Percentiles rank a stretch among this genome's conserved stretches.
phyloP scores from a whole-genome alignment of 148 eudicot species.

The Cornus controversa region DNA sequence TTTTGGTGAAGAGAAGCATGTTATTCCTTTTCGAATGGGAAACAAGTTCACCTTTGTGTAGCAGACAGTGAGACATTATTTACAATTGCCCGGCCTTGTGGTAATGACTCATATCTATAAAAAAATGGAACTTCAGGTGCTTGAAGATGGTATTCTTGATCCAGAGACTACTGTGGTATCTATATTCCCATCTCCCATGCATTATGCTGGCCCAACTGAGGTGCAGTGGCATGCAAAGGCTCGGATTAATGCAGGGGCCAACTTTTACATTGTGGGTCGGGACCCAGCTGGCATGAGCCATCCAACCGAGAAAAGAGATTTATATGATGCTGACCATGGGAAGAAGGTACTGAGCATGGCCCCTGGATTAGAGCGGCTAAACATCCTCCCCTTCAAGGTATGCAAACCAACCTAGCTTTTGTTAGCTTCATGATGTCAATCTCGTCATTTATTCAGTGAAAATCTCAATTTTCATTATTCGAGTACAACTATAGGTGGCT shows the following conservation, averaged over 20 bases:
- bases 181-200: constrained; percentile 97
- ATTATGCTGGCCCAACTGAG: constrained; percentile 97
- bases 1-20: not conserved
- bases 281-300: constrained; percentile 98
- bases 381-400: constrained; percentile 92
- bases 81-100: not conserved
- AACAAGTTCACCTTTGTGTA: not conserved
- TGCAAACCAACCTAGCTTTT: not conserved
- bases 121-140: constrained; percentile 48
- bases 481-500: constrained; percentile 61
- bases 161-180: constrained; percentile 94
- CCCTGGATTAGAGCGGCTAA: constrained; percentile 83
- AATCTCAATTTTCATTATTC: not conserved
- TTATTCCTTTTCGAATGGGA: not conserved
- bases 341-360: constrained; percentile 94
- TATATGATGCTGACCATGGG: constrained; percentile 89
- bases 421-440: not conserved
- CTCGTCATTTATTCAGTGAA: not conserved
- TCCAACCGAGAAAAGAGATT: constrained; percentile 77
- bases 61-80: not conserved
- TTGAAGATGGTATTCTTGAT: constrained; percentile 87
- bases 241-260: constrained; percentile 92
- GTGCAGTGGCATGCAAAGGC: constrained; percentile 99
- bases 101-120: not conserved
- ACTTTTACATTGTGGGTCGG: constrained; percentile 90